Base-by-base conservation (phyloP, 768 basidiomycete species). In the Collybia sp. region DNA sequence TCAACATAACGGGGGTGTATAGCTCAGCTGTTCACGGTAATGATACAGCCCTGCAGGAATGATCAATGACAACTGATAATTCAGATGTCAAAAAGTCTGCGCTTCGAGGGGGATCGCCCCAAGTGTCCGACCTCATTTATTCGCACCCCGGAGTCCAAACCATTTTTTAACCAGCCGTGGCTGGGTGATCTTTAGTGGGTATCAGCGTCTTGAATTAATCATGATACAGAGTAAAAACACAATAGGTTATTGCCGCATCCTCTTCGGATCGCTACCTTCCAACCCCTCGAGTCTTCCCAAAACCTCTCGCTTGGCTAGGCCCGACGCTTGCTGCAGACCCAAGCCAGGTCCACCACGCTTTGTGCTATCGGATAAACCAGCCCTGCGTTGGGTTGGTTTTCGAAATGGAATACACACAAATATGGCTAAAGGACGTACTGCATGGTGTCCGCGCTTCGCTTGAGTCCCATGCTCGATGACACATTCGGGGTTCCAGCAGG, bases 231-330 rank as follows among this genome's bases (percentile, higher is more conserved):
- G 4, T 6, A 18, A 37, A 10, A 10, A 6, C 35, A 37, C 17
- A 6, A 37, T 13, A 20, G 16, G 8, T 15, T 43, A 56, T 30
- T 50, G 50, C 18, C 54, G 41, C 40, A 68, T 16, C 36, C 79
- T 65, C 58, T 82, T 82, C 37, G 68, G 56, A 45, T 74, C 72
- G 16, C 67, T 70, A 38, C 66, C 58, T 12, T 68, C 66, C 9
- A 58, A 63, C 34, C 68, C 48, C 20, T 76, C 72, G 12, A 70
- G 56, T 30, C 59, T 51, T 30, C 63, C 69, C 16, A 72, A 55
- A 9, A 69, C 51, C 46, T 65, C 58, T 39, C 67, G 60, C 45
- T 55, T 60, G 41, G 49, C 53, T 47, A 34, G 17, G 31, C 34
- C 25, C 18, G 39, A 47, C 1, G 61, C 64, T 25, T 66, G 64